Evolutionary conservation across 208 protist genomes (phyloP), one percentile per base, ranked within the genome.

Genomic region (Tetramitus jugosus): DNA sequence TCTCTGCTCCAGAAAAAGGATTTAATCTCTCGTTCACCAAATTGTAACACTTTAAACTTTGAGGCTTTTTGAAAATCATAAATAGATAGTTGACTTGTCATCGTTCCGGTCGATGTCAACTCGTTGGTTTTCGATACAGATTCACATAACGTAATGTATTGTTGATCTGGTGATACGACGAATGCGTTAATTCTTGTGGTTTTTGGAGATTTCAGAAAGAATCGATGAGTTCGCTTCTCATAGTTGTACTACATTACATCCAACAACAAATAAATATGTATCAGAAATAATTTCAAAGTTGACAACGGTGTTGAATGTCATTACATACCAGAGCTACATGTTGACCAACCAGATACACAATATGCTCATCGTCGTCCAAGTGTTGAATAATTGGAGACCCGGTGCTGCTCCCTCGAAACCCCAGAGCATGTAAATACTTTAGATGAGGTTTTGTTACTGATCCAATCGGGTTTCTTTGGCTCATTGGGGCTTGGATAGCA

Each of bases 261-360:
- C n/a, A n/a, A n/a, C n/a, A n/a, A n/a, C n/a, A n/a, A n/a, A n/a
- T n/a, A n/a, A n/a, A n/a, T n/a, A n/a, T n/a, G n/a, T n/a, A n/a
- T n/a, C n/a, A n/a, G n/a, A n/a, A n/a, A n/a, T n/a, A n/a, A n/a
- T n/a, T n/a, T n/a, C n/a, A n/a, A n/a, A n/a, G n/a, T n/a, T n/a
- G n/a, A n/a, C n/a, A n/a, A n/a, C n/a, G n/a, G n/a, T n/a, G n/a
- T n/a, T n/a, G n/a, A n/a, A n/a, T n/a, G n/a, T n/a, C n/a, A n/a
- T n/a, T n/a, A n/a, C n/a, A n/a, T n/a, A n/a, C n/a, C 20, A 80
- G 31, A 23, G 81, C 80, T 37, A 83, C 81, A 53, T 83, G 81
- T 68, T 83, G 76, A 37, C 81, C 81, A 29, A 76, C 81, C 2
- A 83, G 35, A 64, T 83, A 83, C 1, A 83, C 60, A 35, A 83